Percentiles rank a stretch among this genome's conserved stretches.
Conservation (phyloP, 129 eudicot species). For the Apium graveolens region DNA sequence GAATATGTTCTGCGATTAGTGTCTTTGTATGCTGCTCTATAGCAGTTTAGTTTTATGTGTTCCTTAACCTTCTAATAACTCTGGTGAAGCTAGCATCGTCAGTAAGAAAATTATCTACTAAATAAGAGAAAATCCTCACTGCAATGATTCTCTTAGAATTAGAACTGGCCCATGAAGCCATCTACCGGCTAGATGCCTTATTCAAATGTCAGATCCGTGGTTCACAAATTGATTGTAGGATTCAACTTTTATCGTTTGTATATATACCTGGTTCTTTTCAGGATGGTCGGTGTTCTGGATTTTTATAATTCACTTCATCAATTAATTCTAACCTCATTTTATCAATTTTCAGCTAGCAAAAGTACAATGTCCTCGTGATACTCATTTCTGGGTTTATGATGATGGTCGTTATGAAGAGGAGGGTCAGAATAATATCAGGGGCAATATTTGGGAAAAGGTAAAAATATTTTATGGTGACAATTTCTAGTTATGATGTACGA, state of each 20-base stretch:
- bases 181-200: not conserved
- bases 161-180: not conserved
- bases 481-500: not conserved
- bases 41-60: not conserved
- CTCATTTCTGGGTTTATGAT: constrained; percentile 99
- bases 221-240: not conserved
- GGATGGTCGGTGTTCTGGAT: too few species aligned
- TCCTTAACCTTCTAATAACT: not conserved
- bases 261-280: not conserved
- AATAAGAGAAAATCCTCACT: not conserved
- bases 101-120: not conserved
- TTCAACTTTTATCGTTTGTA: not conserved
- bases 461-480: not conserved
- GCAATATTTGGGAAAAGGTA: constrained; percentile 99
- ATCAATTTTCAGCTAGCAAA: constrained; percentile 59
- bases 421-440: constrained; percentile 95
- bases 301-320: not conserved
- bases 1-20: not conserved
- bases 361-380: constrained; percentile 99
- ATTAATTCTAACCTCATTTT: not conserved
- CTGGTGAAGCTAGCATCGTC: not conserved
- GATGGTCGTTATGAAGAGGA: constrained; percentile 99
- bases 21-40: not conserved
- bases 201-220: not conserved
- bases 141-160: not conserved